A percentile compares a stretch with the other conserved stretches of the same genome.
Evolutionary conservation across 441 rosid species (phyloP).

Genomic region (Gossypium aridum): DNA sequence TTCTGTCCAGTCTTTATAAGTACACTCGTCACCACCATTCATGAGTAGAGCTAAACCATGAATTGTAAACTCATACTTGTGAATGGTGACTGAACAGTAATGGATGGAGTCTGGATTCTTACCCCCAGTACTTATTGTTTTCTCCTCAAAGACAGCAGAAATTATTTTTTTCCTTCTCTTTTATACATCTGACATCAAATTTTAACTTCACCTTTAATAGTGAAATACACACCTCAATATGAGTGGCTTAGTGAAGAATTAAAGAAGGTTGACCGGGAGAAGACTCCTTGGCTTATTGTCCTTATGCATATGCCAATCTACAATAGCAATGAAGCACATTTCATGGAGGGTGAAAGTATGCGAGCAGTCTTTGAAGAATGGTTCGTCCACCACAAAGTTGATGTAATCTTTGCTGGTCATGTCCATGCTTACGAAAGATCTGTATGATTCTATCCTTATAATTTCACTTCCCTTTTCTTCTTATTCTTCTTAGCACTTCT

Average conservation of each 20-base stretch:
- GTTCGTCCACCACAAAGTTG: constrained; percentile 52
- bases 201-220: constrained; percentile 27
- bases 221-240: constrained; percentile 66
- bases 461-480: neutral
- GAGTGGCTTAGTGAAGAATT: constrained; percentile 52
- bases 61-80: neutral
- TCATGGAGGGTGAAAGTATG: constrained; percentile 80
- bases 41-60: neutral
- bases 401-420: constrained; percentile 65
- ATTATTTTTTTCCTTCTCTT: neutral
- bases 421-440: constrained; percentile 85
- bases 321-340: constrained; percentile 61
- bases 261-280: constrained; percentile 57
- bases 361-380: constrained; percentile 57
- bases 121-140: neutral
- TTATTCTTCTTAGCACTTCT: neutral
- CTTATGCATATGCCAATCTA: constrained; percentile 63
- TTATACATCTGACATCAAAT: constrained; percentile 9
- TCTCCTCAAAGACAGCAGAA: neutral
- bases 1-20: neutral
- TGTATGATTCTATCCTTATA: constrained; percentile 29
- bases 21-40: neutral
- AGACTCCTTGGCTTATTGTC: constrained; percentile 74
- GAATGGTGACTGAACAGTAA: neutral
- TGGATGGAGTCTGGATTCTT: neutral